Evolutionary conservation across 1,284 basidiomycete genomes (phyloP), one percentile per base, ranked within the genome.

Genomic region (Puccinia hordei): DNA sequence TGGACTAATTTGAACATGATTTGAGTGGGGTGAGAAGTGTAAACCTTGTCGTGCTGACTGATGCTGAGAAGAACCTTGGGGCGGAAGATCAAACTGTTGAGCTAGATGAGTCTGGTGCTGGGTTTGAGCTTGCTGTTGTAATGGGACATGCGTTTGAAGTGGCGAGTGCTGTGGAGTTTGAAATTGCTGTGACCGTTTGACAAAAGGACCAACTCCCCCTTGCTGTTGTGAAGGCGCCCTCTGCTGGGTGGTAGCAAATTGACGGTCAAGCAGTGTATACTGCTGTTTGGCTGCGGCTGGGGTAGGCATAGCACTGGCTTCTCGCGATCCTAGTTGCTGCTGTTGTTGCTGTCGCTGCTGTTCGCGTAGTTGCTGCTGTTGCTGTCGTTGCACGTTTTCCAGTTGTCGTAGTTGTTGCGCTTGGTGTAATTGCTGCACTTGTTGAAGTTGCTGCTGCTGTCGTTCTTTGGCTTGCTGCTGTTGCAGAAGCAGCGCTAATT

Each of bases 151-250:
- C 12, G n/a, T 30, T 22, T 69, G 66, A 24, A 49, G 66, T 12
- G 66, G 66, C 46, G 66, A 69, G 12, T 69, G 66, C 41, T 69
- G 66, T 27, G 66, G 66, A 22, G 66, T 69, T 49, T 69, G 66
- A 69, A 44, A 27, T 13, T 69, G 66, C n/a, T 69, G 66, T 27
- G 66, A 6, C 46, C 27, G 12, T 30, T 38, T 22, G 6, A 13
- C 57, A 59, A 59, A 27, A 27, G 22, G 38, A n/a, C 44, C 44
- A 17, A 49, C 66, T 51, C 44, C 38, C 2, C 0, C 66, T 38
- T 69, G 66, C 15, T 30, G 59, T 68, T n/a, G 44, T 1, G 13
- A 5, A 24, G 61, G 22, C 17, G 41, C 17, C 17, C 46, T 41
- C 15, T 69, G 41, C 30, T 49, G 66, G n/a, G n/a, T 17, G n/a